Evolutionary conservation across 768 basidiomycete genomes (phyloP).

Genomic region (Dictyophora rubrovolvata): DNA sequence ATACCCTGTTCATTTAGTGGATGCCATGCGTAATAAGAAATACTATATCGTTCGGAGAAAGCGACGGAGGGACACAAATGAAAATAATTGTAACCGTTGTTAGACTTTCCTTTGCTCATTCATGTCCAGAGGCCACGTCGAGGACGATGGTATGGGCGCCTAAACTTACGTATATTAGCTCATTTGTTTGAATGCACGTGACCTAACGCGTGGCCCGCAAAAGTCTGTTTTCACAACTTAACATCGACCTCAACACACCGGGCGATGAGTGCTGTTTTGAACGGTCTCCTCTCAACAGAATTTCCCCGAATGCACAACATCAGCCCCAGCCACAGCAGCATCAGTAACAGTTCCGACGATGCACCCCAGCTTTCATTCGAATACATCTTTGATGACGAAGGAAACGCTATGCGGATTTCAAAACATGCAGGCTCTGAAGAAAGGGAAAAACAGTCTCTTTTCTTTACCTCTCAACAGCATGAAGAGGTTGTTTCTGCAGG

Average conservation of each 20-base stretch:
- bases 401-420: conserved; percentile 46
- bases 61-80: too few relatives aligned
- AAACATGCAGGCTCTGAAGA: conserved; percentile 27
- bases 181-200: conserved; percentile 7
- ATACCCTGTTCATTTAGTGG: neutral
- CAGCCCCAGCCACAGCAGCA: conserved; percentile 4
- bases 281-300: neutral
- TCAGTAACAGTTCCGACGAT: conserved; percentile 35
- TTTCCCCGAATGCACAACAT: neutral
- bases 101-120: too few relatives aligned
- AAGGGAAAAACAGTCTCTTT: neutral
- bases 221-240: neutral
- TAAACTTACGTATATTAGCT: neutral
- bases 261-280: neutral
- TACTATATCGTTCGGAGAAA: too few relatives aligned
- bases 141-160: neutral
- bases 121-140: too few relatives aligned
- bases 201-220: neutral
- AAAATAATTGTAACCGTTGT: too few relatives aligned
- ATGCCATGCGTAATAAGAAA: too few relatives aligned
- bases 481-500: neutral
- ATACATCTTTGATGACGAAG: conserved; percentile 46
- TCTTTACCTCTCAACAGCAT: neutral
- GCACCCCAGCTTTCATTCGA: conserved; percentile 58
- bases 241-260: neutral